Conservation (phyloP, 2,329 filamentous ascomycete genomes). For the Metarhizium anisopliae region DNA sequence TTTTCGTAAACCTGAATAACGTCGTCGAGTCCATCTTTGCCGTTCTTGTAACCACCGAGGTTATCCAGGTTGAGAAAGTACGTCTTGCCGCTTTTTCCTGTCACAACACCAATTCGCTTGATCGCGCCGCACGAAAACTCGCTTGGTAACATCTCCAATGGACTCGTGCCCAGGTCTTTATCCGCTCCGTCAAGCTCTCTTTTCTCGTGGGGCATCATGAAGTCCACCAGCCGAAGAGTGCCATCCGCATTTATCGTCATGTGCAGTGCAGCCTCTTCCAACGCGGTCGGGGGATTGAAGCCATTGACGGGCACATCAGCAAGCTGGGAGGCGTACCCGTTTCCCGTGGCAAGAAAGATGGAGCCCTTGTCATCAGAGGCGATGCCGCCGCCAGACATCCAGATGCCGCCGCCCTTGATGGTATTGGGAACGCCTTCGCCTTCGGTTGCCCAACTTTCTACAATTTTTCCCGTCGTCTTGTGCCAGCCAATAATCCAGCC, state of each 20-base stretch:
- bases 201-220: conserved; percentile 23
- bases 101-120: conserved; percentile 38
- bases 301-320: conserved; percentile 28
- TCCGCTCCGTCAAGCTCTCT: conserved; percentile 39
- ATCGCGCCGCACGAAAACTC: conserved; percentile 34
- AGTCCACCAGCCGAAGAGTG: conserved; percentile 30
- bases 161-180: conserved; percentile 38
- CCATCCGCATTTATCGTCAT: conserved; percentile 32
- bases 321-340: conserved; percentile 31
- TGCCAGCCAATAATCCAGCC: conserved; percentile 42
- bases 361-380: conserved; percentile 29
- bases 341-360: conserved; percentile 29
- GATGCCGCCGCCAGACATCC: conserved; percentile 31
- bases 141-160: conserved; percentile 32
- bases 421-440: conserved; percentile 27
- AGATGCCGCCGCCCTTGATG: conserved; percentile 33
- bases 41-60: conserved; percentile 30
- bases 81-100: conserved; percentile 41
- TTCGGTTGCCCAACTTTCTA: conserved; percentile 32
- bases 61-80: conserved; percentile 35
- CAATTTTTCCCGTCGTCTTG: conserved; percentile 27
- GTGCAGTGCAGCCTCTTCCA: conserved; percentile 37
- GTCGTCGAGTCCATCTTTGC: conserved; percentile 26
- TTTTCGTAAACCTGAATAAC: conserved; percentile 36
- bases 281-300: conserved; percentile 27